These are phyloP conservation scores for Aspergillus fijiensis DNA, from an alignment of 2,329 filamentous ascomycete species.

Conservation along the genomic window DNA sequence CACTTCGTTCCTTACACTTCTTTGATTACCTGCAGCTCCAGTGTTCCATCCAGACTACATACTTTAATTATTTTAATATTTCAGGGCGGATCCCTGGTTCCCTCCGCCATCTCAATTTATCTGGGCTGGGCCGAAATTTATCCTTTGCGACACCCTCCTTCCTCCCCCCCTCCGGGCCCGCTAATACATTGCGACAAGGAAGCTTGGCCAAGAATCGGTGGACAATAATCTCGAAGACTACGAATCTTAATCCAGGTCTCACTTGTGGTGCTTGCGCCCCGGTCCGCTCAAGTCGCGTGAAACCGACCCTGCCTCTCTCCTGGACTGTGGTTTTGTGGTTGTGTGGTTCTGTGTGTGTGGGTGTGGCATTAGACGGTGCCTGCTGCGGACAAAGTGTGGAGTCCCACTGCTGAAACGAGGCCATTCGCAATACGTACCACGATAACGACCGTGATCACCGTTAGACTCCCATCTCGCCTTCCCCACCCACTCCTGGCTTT, in stretches of 20 bases:
- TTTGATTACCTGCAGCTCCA: slow-evolving; percentile 1
- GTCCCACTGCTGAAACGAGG: slow-evolving; percentile 19
- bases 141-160: slow-evolving; percentile 11
- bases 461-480: slow-evolving; percentile 6
- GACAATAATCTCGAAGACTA: slow-evolving; percentile 17
- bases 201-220: slow-evolving; percentile 14
- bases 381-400: slow-evolving; percentile 18
- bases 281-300: slow-evolving; percentile 17
- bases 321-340: slow-evolving; percentile 10
- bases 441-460: slow-evolving; percentile 7
- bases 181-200: neutral
- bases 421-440: slow-evolving; percentile 10
- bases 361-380: slow-evolving; percentile 9
- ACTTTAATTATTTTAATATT: slow-evolving; percentile 8
- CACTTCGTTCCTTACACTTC: neutral
- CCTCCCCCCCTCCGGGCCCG: neutral
- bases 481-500: slow-evolving; percentile 1
- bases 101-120: neutral
- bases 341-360: slow-evolving; percentile 11
- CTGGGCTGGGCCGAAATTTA: slow-evolving; percentile 10
- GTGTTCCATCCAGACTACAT: slow-evolving; percentile 3
- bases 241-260: slow-evolving; percentile 11
- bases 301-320: slow-evolving; percentile 12
- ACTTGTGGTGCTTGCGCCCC: slow-evolving; percentile 10
- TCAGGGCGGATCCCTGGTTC: slow-evolving; percentile 7